Evolutionary conservation across 495 filamentous ascomycete genomes (phyloP).

Genomic region (Chaetomium fimeti): DNA sequence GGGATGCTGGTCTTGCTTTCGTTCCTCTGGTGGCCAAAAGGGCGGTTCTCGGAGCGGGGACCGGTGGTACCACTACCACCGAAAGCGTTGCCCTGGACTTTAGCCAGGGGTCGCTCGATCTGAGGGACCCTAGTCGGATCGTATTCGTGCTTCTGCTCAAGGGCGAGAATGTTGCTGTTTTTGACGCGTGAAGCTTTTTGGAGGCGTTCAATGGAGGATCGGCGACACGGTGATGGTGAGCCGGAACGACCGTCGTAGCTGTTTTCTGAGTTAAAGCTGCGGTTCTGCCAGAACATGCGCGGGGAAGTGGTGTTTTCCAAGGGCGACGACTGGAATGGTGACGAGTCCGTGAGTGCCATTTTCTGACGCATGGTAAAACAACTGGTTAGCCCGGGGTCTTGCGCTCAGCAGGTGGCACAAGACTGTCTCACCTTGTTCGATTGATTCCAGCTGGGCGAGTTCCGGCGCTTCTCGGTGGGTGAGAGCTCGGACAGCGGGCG

Average conservation of each 20-base stretch:
- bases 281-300: constrained; percentile 81
- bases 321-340: constrained; percentile 74
- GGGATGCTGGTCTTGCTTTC: constrained; percentile 53
- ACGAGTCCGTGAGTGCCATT: constrained; percentile 63
- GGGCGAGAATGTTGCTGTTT: constrained; percentile 92
- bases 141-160: constrained; percentile 85
- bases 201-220: constrained; percentile 87
- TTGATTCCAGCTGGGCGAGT: constrained; percentile 78
- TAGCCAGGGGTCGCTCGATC: constrained; percentile 75
- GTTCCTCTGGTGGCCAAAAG: constrained; percentile 42
- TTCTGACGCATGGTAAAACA: constrained; percentile 33
- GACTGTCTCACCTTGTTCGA: constrained; percentile 57
- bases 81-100: constrained; percentile 64
- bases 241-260: constrained; percentile 55
- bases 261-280: constrained; percentile 72
- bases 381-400: constrained; percentile 30
- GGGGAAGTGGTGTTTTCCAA: constrained; percentile 62
- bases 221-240: constrained; percentile 66
- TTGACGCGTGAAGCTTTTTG: constrained; percentile 93
- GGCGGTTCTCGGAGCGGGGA: constrained; percentile 44
- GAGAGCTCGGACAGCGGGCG: constrained; percentile 59
- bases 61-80: constrained; percentile 48
- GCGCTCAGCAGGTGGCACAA: neutral
- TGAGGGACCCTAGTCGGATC: constrained; percentile 74
- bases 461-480: constrained; percentile 57